phyloP scores from a whole-genome alignment of 495 filamentous ascomycete genomes.

The Xylaria sp. region DNA sequence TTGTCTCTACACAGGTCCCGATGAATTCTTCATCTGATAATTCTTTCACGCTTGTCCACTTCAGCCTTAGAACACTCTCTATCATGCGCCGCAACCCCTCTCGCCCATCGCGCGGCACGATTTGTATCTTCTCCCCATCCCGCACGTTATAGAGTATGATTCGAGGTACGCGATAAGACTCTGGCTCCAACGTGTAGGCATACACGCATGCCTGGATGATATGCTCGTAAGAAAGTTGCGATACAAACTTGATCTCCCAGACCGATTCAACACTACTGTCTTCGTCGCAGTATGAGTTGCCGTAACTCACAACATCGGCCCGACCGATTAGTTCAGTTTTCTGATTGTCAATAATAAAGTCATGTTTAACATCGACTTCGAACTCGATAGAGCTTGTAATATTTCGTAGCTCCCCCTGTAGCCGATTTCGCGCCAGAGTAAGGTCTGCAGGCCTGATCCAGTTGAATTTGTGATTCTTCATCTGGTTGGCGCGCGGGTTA shows the following conservation, averaged over 20 bases:
- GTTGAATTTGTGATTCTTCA: no score
- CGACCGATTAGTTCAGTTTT: no score
- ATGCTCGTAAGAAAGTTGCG: slow-evolving; percentile 25
- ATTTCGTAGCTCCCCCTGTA: no score
- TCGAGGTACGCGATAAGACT: not conserved
- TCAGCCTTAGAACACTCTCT: slow-evolving; percentile 26
- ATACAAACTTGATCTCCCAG: slow-evolving; percentile 31
- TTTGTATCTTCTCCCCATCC: slow-evolving; percentile 26
- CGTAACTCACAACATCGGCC: no score
- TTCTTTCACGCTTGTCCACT: slow-evolving; percentile 14
- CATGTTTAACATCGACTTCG: no score
- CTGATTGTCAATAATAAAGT: no score
- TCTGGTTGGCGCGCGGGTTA: no score
- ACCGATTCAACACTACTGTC: slow-evolving; percentile 20
- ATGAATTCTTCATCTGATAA: not conserved
- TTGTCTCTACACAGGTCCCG: no score
- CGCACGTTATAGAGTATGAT: slow-evolving; percentile 30
- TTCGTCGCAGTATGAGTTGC: not conserved
- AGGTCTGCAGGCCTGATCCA: no score
- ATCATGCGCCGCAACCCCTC: slow-evolving; percentile 29
- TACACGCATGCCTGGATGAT: slow-evolving; percentile 26
- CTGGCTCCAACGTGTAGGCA: slow-evolving; percentile 25
- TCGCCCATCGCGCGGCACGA: slow-evolving; percentile 22
- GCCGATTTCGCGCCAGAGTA: no score
- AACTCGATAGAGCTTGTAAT: no score